Evolutionary conservation across 2,329 filamentous ascomycete genomes (phyloP).

Genomic region (Verticillium tricorpus): DNA sequence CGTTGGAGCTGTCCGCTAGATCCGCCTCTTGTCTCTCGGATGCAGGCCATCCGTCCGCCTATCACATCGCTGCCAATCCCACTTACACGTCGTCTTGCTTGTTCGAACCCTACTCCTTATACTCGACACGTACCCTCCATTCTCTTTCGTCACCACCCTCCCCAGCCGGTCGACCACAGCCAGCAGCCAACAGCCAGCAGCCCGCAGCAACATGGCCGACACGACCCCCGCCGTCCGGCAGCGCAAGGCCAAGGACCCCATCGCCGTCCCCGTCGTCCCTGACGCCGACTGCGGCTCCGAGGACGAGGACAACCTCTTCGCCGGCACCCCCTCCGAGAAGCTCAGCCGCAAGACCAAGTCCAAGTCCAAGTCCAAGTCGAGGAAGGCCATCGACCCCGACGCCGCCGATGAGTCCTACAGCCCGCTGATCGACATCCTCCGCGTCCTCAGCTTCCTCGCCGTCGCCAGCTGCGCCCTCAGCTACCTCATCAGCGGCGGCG

Average conservation of each 20-base stretch:
- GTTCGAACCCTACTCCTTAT: neutral
- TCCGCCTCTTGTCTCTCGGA: neutral
- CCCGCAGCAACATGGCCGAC: slow-evolving; percentile 25
- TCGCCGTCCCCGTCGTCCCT: slow-evolving; percentile 2
- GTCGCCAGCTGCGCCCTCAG: slow-evolving; percentile 65
- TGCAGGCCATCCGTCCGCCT: neutral
- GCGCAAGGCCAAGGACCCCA: slow-evolving; percentile 31
- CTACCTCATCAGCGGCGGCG: slow-evolving; percentile 69
- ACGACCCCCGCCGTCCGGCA: slow-evolving; percentile 32
- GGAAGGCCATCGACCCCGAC: slow-evolving; percentile 20
- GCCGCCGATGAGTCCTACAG: slow-evolving; percentile 61
- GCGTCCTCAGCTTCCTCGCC: slow-evolving; percentile 63
- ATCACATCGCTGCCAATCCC: neutral
- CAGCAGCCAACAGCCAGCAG: too few species aligned
- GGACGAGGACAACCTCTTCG: slow-evolving; percentile 25
- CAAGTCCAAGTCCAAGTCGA: slow-evolving; percentile 21
- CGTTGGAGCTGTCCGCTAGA: neutral
- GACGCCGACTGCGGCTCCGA: slow-evolving; percentile 4
- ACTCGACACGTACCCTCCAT: neutral
- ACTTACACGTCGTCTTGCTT: neutral
- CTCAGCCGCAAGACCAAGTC: slow-evolving; percentile 15
- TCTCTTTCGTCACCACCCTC: neutral
- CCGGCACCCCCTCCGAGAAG: slow-evolving; percentile 16
- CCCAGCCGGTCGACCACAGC: neutral
- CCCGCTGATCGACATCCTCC: slow-evolving; percentile 60